Percentiles rank a stretch among this genome's conserved stretches.
These are phyloP conservation scores for Aspergillus sp. DNA, from an alignment of 2,329 filamentous ascomycete species.

Conservation along the genomic window DNA sequence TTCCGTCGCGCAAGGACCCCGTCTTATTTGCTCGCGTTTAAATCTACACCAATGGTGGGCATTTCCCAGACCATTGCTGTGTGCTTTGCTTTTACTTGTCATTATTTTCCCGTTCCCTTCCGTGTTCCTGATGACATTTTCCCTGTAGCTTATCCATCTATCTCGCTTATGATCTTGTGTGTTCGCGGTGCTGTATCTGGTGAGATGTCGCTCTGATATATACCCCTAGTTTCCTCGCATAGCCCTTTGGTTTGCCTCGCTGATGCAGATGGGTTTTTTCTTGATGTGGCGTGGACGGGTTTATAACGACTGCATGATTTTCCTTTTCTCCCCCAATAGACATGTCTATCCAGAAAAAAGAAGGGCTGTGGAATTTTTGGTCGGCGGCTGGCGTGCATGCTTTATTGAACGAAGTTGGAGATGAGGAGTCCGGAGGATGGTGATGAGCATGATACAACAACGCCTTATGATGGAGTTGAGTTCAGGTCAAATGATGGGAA, in stretches of 20 bases:
- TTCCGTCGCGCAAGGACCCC: slow-evolving; percentile 3
- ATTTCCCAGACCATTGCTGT: slow-evolving; percentile 3
- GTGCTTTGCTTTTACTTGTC: slow-evolving; percentile 5
- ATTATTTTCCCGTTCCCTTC: slow-evolving; percentile 5
- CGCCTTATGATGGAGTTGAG: background rate
- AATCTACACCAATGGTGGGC: slow-evolving; percentile 6
- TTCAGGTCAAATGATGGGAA: background rate
- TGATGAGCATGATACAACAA: background rate
- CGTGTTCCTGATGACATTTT: slow-evolving; percentile 10
- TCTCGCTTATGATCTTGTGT: slow-evolving; percentile 13
- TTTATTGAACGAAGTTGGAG: background rate
- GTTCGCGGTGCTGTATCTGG: slow-evolving; percentile 21
- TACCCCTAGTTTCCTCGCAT: slow-evolving; percentile 30
- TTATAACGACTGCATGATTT: slow-evolving; percentile 32
- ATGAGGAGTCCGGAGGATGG: background rate
- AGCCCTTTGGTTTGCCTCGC: slow-evolving; percentile 26
- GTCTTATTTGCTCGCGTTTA: background rate
- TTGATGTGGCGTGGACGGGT: slow-evolving; percentile 22
- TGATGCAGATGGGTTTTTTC: slow-evolving; percentile 20
- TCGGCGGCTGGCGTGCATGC: slow-evolving; percentile 20
- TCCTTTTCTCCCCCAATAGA: slow-evolving; percentile 25
- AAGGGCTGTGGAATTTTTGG: background rate
- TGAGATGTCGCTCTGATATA: slow-evolving; percentile 28
- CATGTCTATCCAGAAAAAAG: slow-evolving; percentile 18
- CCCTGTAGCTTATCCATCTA: slow-evolving; percentile 6